Percentiles rank a stretch among this genome's conserved stretches.
Conservation (phyloP, 108 stramenopile genomes). For the Skeletonema costatum region DNA sequence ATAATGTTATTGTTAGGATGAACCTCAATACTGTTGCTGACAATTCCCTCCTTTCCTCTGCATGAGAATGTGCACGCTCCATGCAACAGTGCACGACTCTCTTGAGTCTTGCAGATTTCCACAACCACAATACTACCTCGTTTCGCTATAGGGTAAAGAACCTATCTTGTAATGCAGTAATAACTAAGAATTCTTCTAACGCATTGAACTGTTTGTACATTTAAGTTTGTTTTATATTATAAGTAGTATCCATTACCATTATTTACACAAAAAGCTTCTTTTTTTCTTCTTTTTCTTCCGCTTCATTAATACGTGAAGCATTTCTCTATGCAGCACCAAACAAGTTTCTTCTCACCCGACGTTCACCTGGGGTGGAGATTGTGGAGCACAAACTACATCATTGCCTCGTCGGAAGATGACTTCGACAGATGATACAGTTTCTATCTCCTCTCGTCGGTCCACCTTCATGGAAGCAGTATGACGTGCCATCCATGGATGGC, state of each 20-base stretch:
- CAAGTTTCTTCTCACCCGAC: neutral
- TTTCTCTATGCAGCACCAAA: neutral
- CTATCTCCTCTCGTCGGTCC: constrained; percentile 9
- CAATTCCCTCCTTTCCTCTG: too few species aligned
- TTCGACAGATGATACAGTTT: constrained; percentile 8
- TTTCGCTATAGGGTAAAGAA: too few species aligned
- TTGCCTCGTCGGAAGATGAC: constrained; percentile 12
- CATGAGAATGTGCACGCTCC: too few species aligned
- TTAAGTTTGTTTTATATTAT: neutral
- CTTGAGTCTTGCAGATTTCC: too few species aligned
- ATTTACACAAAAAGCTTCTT: neutral
- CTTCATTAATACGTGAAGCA: neutral
- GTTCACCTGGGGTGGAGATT: neutral
- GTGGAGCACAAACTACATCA: neutral
- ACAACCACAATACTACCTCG: too few species aligned
- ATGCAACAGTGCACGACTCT: too few species aligned
- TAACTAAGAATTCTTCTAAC: too few species aligned
- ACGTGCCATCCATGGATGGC: constrained; percentile 40
- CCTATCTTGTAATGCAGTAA: too few species aligned
- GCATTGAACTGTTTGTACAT: neutral
- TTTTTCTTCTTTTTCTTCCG: neutral
- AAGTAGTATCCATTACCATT: neutral
- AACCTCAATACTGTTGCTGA: too few species aligned
- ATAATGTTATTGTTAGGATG: too few species aligned
- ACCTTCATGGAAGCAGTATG: neutral